Evolutionary conservation across 1,284 basidiomycete genomes (phyloP).

Genomic region (Ceratobasidium papillatum): DNA sequence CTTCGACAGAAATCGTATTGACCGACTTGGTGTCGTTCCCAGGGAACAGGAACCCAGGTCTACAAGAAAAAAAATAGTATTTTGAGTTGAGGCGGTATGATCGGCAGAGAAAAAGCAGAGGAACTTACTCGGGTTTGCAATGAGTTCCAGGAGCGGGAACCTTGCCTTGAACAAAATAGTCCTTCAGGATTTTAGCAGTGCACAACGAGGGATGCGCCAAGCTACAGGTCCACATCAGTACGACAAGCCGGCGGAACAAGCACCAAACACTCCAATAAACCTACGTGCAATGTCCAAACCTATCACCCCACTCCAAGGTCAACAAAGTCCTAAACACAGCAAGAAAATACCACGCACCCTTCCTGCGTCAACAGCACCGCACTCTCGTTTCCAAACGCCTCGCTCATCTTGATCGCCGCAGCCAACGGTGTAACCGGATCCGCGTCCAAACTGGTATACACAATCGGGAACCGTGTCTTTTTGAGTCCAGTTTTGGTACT

Average conservation of each 20-base stretch:
- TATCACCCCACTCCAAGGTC: background rate
- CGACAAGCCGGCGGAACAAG: no score
- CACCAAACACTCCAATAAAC: slow-evolving; percentile 15
- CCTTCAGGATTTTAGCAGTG: slow-evolving; percentile 44
- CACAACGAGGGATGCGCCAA: slow-evolving; percentile 47
- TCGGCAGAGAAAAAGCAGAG: background rate
- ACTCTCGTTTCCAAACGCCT: slow-evolving; percentile 44
- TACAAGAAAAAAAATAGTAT: background rate
- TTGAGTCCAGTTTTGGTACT: slow-evolving; percentile 41
- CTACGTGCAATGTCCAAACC: slow-evolving; percentile 35
- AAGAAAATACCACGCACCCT: slow-evolving; percentile 31
- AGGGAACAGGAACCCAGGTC: slow-evolving; percentile 30
- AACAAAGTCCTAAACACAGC: no score
- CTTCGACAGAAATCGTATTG: slow-evolving; percentile 2
- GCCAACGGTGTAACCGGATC: slow-evolving; percentile 48
- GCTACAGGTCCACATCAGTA: slow-evolving; percentile 44
- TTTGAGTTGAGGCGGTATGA: background rate
- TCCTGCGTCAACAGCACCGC: slow-evolving; percentile 45
- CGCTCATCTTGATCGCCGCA: slow-evolving; percentile 44
- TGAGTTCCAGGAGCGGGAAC: slow-evolving; percentile 44
- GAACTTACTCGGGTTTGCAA: slow-evolving; percentile 42
- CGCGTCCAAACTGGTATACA: slow-evolving; percentile 45
- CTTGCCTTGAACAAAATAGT: slow-evolving; percentile 46
- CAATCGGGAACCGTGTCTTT: slow-evolving; percentile 46
- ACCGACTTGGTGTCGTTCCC: slow-evolving; percentile 31